Evolutionary conservation across 768 basidiomycete species (phyloP).

Genomic region (Lentinula guzmanii): DNA sequence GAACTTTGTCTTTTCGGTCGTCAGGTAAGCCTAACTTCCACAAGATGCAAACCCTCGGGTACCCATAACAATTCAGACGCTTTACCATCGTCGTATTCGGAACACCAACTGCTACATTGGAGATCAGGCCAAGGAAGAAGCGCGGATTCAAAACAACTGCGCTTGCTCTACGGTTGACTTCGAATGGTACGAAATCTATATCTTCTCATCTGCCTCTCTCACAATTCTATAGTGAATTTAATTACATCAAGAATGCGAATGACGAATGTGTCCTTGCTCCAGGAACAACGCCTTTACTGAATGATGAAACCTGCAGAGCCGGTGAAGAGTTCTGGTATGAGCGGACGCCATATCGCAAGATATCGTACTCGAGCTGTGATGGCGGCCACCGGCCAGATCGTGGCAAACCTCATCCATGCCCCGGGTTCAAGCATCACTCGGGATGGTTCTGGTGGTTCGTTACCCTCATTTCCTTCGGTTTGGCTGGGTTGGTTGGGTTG

Average conservation of each 20-base stretch:
- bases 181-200: slow-evolving; percentile 67
- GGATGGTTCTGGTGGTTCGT: slow-evolving; percentile 82
- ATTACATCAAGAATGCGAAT: slow-evolving; percentile 61
- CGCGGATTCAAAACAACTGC: slow-evolving; percentile 63
- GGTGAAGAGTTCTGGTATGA: slow-evolving; percentile 88
- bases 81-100: slow-evolving; percentile 86
- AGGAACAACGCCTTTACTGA: slow-evolving; percentile 56
- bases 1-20: slow-evolving; percentile 91
- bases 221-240: slow-evolving; percentile 72
- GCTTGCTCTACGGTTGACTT: slow-evolving; percentile 73
- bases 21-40: slow-evolving; percentile 44
- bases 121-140: slow-evolving; percentile 44
- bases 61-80: slow-evolving; percentile 41
- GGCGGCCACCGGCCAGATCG: slow-evolving; percentile 77
- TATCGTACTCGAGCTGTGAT: slow-evolving; percentile 83
- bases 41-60: neutral
- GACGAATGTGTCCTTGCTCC: slow-evolving; percentile 76
- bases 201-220: neutral
- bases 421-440: slow-evolving; percentile 70
- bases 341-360: slow-evolving; percentile 85
- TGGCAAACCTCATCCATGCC: slow-evolving; percentile 72
- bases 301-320: slow-evolving; percentile 56
- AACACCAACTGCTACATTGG: slow-evolving; percentile 83
- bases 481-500: slow-evolving; percentile 71
- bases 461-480: slow-evolving; percentile 66